Percentiles rank a stretch among this genome's conserved stretches.
Conservation (phyloP, 345 rosid species). For the Ceriops tagal region DNA sequence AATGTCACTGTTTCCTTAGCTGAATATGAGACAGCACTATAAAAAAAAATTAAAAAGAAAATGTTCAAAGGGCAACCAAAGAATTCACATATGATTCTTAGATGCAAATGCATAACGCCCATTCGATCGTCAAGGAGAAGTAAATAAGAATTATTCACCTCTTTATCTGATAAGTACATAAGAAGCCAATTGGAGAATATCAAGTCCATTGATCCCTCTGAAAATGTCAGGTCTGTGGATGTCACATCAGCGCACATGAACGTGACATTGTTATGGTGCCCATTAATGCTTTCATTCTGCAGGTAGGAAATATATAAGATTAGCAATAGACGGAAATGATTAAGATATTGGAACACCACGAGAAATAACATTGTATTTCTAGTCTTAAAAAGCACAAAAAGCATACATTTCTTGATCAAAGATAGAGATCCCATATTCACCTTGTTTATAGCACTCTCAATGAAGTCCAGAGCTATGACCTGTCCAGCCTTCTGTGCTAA, state of each 20-base stretch:
- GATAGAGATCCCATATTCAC: slow-evolving; percentile 21
- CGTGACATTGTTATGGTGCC: slow-evolving; percentile 72
- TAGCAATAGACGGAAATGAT: neutral
- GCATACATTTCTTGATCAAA: too few species aligned
- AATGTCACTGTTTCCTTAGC: too few species aligned
- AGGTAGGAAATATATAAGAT: slow-evolving; percentile 14
- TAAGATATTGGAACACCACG: too few species aligned
- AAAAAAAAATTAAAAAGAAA: too few species aligned
- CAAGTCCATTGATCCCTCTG: slow-evolving; percentile 69
- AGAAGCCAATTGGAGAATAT: slow-evolving; percentile 92
- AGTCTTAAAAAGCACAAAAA: too few species aligned
- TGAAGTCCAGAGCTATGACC: slow-evolving; percentile 80
- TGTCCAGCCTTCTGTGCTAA: slow-evolving; percentile 81
- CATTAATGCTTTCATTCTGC: slow-evolving; percentile 74
- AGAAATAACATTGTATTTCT: too few species aligned
- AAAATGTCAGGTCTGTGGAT: slow-evolving; percentile 56
- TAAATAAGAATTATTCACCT: slow-evolving; percentile 42
- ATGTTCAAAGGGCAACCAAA: too few species aligned
- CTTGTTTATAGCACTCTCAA: slow-evolving; percentile 82
- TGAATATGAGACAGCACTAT: too few species aligned
- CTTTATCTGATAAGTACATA: slow-evolving; percentile 87
- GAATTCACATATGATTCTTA: neutral
- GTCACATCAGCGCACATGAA: slow-evolving; percentile 93
- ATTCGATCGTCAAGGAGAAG: neutral
- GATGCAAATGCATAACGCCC: neutral